These are phyloP conservation scores for Wickerhamiella domercqiae DNA, from an alignment of 805 yeast genomes.

Conservation along the genomic window DNA sequence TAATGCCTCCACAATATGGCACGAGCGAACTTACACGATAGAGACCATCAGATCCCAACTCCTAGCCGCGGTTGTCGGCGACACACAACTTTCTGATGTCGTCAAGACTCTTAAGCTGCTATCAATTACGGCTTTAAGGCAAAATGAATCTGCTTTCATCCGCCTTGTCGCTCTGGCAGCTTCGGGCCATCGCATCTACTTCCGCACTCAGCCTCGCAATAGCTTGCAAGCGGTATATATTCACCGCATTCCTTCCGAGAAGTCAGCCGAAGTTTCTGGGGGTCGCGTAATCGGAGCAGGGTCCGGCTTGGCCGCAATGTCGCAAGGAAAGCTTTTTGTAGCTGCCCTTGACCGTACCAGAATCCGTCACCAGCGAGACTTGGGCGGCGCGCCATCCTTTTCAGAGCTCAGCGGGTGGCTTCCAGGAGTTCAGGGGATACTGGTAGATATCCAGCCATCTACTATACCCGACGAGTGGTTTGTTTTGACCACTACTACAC, in stretches of 20 bases:
- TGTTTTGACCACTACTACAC: constrained; percentile 63
- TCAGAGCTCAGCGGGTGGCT: constrained; percentile 32
- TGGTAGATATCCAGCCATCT: constrained; percentile 56
- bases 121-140: constrained; percentile 10
- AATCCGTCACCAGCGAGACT: constrained; percentile 50
- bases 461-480: constrained; percentile 44
- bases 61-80: constrained; percentile 18
- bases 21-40: constrained; percentile 7
- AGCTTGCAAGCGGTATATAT: constrained; percentile 4
- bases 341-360: constrained; percentile 74
- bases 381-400: constrained; percentile 22
- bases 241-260: constrained; percentile 6
- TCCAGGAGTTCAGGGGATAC: constrained; percentile 37
- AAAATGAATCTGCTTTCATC: constrained; percentile 2
- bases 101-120: constrained; percentile 6
- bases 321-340: neutral
- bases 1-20: constrained; percentile 20
- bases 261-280: neutral
- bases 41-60: constrained; percentile 18
- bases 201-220: constrained; percentile 5
- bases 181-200: constrained; percentile 15
- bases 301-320: neutral
- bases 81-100: neutral
- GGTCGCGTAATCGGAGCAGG: constrained; percentile 2
- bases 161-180: constrained; percentile 15